These are phyloP conservation scores for Niebla homalea DNA, from an alignment of 495 filamentous ascomycete species.

Conservation along the genomic window DNA sequence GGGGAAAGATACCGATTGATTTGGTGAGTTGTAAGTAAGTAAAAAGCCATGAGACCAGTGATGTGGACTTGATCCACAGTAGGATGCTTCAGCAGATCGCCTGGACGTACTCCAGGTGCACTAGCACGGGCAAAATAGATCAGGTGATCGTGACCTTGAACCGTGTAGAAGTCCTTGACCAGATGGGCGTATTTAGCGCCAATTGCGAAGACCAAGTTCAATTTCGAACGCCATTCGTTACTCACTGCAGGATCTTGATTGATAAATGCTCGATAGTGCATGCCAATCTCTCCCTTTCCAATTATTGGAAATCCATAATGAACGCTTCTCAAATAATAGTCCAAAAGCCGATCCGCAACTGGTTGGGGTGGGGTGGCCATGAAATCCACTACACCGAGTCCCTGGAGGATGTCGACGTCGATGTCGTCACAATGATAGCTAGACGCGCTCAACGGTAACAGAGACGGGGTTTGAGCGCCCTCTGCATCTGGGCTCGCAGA, in stretches of 20 bases:
- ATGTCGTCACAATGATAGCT: conserved; percentile 50
- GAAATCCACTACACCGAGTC: conserved; percentile 31
- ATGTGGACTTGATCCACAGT: conserved; percentile 53
- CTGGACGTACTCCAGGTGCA: conserved; percentile 40
- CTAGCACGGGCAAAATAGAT: conserved; percentile 50
- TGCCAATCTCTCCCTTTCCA: conserved; percentile 31
- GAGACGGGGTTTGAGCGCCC: not conserved
- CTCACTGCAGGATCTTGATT: conserved; percentile 21
- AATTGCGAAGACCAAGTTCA: conserved; percentile 58
- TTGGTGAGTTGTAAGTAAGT: conserved; percentile 47
- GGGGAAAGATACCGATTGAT: conserved; percentile 41
- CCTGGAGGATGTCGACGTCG: conserved; percentile 28
- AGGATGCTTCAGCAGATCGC: conserved; percentile 40
- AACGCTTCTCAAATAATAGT: conserved; percentile 44
- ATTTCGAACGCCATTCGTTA: conserved; percentile 39
- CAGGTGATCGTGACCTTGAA: conserved; percentile 40
- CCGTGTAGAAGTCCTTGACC: conserved; percentile 34
- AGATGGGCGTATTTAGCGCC: conserved; percentile 44
- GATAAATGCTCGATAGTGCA: conserved; percentile 32
- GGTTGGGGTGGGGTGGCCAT: conserved; percentile 41
- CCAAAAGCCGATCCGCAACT: conserved; percentile 40
- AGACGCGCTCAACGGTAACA: conserved; percentile 25
- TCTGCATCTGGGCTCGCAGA: not conserved
- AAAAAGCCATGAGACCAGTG: conserved; percentile 45
- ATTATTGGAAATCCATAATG: conserved; percentile 52